Base-by-base conservation (phyloP, 495 filamentous ascomycete species). In the Penicillium bialowiezense region DNA sequence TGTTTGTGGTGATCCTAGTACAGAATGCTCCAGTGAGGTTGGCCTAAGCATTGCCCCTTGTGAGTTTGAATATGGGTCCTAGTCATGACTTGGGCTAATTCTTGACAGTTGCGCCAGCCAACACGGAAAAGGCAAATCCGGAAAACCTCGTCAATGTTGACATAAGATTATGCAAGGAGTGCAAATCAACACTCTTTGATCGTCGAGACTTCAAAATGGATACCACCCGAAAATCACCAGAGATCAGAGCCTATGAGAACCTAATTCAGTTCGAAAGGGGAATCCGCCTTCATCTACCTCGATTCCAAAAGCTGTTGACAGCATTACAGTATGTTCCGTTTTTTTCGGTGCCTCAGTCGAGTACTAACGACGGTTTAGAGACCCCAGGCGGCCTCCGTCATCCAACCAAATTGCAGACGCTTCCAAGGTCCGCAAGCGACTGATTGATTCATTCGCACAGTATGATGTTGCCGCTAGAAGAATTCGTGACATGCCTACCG, bases 81-180 rank as follows among this genome's bases (percentile, higher is more conserved):
- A n/a, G n/a, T 28, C 10, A 12, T 24, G 9, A 39, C 39, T 43
- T 40, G 19, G 24, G 14, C 8, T 41, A 29, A 31, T 5, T n/a
- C 43, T 12, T 20, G 10, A 41, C 50, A 82, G 75, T 67, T 31
- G 56, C 76, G 23, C 63, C 76, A 60, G 57, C 73, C 0, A 41
- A 70, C 19, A 73, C 82, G 17, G 88, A 91, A 58, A 91, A 91
- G 59, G 61, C 77, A 2, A 20, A 48, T 20, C 45, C 63, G 1
- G 62, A 64, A 10, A 72, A 67, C 7, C 69, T 86, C 34, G 69
- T 95, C 23, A 82, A 77, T 38, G 66, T 97, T 31, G 89, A 96
- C 57, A 71, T 99, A 17, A 79, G 95, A 18, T 89, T 99, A 75
- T 99, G 93, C 70, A 85, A 86, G 61, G 87, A 92, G 42, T 99